Evolutionary conservation across 257 asterid species (phyloP).

Genomic region (Solanum chilense): DNA sequence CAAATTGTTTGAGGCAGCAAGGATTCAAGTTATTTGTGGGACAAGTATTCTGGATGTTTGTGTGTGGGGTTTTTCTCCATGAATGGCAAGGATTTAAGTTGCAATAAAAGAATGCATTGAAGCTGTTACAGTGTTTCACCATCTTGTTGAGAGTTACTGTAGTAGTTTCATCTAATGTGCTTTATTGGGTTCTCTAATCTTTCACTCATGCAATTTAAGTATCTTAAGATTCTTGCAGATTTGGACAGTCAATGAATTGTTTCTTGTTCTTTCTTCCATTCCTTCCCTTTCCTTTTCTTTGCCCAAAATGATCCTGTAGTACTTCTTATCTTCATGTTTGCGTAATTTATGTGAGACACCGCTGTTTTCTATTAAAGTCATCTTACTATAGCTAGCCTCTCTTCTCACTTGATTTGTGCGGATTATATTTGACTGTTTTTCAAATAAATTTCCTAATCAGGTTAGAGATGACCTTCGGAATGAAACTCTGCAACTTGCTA

Average conservation of each 20-base stretch:
- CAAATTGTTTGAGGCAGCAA: background rate
- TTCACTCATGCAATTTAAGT: background rate
- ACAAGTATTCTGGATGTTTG: background rate
- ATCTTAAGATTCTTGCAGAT: background rate
- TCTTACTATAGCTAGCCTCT: slow-evolving; percentile 2
- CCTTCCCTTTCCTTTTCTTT: background rate
- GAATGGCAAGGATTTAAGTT: background rate
- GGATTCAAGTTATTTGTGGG: background rate
- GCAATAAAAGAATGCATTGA: background rate
- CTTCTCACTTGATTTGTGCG: slow-evolving; percentile 4
- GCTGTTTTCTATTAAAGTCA: background rate
- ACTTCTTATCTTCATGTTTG: background rate
- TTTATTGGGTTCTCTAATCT: background rate
- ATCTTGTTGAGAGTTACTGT: background rate
- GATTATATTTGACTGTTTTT: slow-evolving; percentile 16
- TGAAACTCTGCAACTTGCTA: slow-evolving; percentile 88
- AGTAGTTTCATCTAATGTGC: background rate
- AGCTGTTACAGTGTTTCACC: background rate
- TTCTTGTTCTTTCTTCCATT: background rate
- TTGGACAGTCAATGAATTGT: background rate
- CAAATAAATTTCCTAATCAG: slow-evolving; percentile 27
- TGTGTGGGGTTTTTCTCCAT: background rate
- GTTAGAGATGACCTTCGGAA: slow-evolving; percentile 78
- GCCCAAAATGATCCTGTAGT: slow-evolving; percentile 11
- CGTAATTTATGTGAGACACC: background rate